Evolutionary conservation across 176 grass and related monocot species (phyloP).

Genomic region (bread wheat (Triticum aestivum)): DNA sequence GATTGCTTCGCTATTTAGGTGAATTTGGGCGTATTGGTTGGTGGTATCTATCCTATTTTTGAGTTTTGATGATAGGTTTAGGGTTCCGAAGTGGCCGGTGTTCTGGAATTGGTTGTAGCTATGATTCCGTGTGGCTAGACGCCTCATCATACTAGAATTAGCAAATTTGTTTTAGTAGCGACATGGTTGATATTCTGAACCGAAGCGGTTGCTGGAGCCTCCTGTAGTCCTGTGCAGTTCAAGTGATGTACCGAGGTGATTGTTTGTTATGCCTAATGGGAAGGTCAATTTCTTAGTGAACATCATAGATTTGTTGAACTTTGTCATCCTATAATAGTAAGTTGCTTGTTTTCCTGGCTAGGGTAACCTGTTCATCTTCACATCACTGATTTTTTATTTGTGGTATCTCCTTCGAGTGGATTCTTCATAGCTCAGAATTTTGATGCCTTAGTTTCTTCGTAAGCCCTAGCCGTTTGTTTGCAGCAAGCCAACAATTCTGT

Average conservation of each 20-base stretch:
- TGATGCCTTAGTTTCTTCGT: not conserved
- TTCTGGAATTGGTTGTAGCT: not conserved
- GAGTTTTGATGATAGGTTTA: not conserved
- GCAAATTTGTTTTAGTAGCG: not conserved
- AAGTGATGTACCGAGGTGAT: not conserved
- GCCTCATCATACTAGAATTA: not conserved
- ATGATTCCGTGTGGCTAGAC: not conserved
- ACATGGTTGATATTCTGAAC: not conserved
- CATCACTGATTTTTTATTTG: not conserved
- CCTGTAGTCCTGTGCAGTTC: not conserved
- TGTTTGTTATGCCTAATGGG: not conserved
- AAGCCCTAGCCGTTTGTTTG: not conserved
- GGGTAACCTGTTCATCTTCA: not conserved
- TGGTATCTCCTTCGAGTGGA: not conserved
- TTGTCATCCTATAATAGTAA: not conserved
- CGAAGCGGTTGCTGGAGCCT: not conserved
- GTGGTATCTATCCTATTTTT: not conserved
- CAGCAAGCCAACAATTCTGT: not conserved
- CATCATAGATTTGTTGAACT: not conserved
- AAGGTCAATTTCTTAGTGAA: not conserved
- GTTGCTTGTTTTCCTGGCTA: not conserved
- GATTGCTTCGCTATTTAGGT: not conserved
- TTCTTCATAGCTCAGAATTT: not conserved
- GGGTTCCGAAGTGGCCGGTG: not conserved
- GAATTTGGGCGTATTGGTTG: not conserved